Evolutionary conservation across 1,284 basidiomycete species (phyloP).

Genomic region (Ceratobasidium sp.): DNA sequence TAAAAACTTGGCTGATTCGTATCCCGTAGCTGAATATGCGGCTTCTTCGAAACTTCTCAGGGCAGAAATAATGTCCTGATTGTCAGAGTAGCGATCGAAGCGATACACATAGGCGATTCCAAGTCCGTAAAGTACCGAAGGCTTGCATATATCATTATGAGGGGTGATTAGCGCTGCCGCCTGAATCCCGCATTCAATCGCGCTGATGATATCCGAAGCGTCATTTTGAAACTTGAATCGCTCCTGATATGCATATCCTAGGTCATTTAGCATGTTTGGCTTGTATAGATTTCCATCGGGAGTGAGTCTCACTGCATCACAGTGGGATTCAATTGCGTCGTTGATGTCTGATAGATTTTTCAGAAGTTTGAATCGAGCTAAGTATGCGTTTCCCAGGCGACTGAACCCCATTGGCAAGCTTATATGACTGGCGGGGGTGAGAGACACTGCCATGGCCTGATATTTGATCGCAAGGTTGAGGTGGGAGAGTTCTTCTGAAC

Average conservation of each 20-base stretch:
- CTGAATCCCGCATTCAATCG: neutral
- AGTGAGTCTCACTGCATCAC: neutral
- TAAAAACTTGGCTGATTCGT: neutral
- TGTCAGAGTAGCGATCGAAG: no score
- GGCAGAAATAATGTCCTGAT: neutral
- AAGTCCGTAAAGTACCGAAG: neutral
- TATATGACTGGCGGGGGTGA: neutral
- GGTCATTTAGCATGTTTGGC: neutral
- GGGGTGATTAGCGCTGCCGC: neutral
- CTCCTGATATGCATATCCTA: neutral
- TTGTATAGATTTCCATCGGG: neutral
- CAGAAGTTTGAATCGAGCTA: neutral
- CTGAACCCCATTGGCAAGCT: neutral
- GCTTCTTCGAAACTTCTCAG: neutral
- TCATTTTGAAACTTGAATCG: neutral
- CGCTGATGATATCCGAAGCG: neutral
- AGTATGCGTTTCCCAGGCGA: slow-evolving; percentile 9
- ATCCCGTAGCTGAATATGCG: neutral
- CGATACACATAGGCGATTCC: neutral
- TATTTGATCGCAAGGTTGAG: no score
- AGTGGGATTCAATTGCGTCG: neutral
- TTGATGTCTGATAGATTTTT: neutral
- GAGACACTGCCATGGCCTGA: neutral
- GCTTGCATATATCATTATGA: neutral
- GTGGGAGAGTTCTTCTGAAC: no score